Percentiles rank a stretch among this genome's conserved stretches.
phyloP scores from a whole-genome alignment of 257 asterid genomes.

The Jasminum sambac region DNA sequence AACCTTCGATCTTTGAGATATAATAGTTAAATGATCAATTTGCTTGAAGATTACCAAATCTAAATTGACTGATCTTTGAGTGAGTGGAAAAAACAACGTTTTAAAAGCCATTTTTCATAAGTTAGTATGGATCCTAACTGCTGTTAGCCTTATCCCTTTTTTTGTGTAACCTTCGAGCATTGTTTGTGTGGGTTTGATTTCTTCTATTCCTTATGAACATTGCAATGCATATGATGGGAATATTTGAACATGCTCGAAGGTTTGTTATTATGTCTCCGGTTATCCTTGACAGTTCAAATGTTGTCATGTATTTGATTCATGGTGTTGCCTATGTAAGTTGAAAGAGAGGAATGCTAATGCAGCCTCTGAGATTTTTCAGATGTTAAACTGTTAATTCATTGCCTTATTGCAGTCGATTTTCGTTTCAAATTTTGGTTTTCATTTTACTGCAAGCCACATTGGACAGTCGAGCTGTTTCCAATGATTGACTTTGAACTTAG shows the following conservation, averaged over 20 bases:
- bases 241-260: neutral
- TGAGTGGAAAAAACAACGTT: neutral
- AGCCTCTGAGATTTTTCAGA: conserved; percentile 80
- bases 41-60: neutral
- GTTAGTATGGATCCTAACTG: neutral
- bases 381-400: conserved; percentile 18
- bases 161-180: neutral
- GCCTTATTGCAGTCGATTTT: neutral
- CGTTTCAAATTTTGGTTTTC: neutral
- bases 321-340: neutral
- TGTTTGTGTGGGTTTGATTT: neutral
- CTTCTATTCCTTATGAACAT: neutral
- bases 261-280: neutral
- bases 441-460: neutral
- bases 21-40: too few relatives aligned
- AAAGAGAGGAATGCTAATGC: conserved; percentile 62
- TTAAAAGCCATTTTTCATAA: neutral
- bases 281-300: neutral
- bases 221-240: neutral
- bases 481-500: neutral
- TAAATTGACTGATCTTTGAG: neutral
- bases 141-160: neutral
- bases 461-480: neutral
- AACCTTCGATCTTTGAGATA: too few relatives aligned
- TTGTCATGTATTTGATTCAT: neutral